Base-by-base conservation (phyloP, 2,329 filamentous ascomycete genomes). In the Phyllosticta citribraziliensis region DNA sequence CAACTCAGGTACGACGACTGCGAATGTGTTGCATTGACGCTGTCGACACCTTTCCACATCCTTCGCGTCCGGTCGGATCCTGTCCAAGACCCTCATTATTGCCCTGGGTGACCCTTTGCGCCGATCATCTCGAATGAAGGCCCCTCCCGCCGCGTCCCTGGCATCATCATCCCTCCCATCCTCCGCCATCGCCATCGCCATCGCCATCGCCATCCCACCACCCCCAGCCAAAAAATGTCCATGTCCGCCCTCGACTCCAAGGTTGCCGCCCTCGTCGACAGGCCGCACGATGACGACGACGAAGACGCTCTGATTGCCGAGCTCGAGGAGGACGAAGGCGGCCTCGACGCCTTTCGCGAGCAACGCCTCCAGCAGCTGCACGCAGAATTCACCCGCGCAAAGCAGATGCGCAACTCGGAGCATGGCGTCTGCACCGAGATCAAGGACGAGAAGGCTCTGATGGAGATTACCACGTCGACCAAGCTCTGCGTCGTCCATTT, bases 401-500 rank as follows among this genome's bases (percentile, higher is more conserved):
- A 81, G 64, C 70, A 75, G 11, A 76, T 83, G 70, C 78, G 78
- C 63, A 76, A 72, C 47, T 74, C 75, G 62, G 78, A 78, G 10
- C 79, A 82, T 69, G 82, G 82, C 50, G 77, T 70, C 10, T 84
- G 82, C 66, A 73, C 73, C 6, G 80, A 84, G 67, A 79, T 83
- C 69, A 82, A 79, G 57, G 78, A 79, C 63, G 84, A 87, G 68
- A 82, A 84, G 69, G 70, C 76, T 12, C 71, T 86, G 52, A 79
- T 87, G 69, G 79, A 83, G 64, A 82, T 85, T 64, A 85, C 84
- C 9, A 86, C 84, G 8, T 76, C 78, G 55, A 79, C 79, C 12
- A 78, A 82, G 63, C 73, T 79, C 25, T 84, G 81, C 66, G 76
- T 86, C 1, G 80, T 86, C 24, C 84, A 87, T 69, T 87, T 87